Base-by-base conservation (phyloP, 345 rosid species). In the Camelina hispida region DNA sequence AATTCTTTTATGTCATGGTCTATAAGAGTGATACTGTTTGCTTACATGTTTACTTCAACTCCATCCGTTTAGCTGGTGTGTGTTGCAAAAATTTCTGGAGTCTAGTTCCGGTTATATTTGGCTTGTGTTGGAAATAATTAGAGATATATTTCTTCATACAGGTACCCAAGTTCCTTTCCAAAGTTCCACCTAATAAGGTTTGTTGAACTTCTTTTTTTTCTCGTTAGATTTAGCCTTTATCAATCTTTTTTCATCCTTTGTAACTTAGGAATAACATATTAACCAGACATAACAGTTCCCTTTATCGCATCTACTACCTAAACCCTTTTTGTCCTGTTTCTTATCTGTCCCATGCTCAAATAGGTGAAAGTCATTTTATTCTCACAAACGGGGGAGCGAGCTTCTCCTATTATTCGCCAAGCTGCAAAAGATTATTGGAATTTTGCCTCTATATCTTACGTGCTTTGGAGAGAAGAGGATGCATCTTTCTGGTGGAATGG, bases 301-400 rank as follows among this genome's bases (percentile, higher is more conserved):
- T 48, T 56, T 62, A 67, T 78, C 43, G 50, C 43, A 22, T 50
- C 32, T 57, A 57, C 55, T 53, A 52, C 51, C 11, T 30, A 34
- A 53, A 38, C 54, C 62, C 15, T 47, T 50, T 61, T 63, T 42
- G 42, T 30, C 69, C 46, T 52, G 30, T 60, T 66, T 73, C 67
- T 58, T 51, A 50, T 38, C 43, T 65, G 28, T 43, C n/a, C n/a
- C 68, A 15, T 75, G 32, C 54, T 35, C 66, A 52, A 4, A 43
- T 80, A 94, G 98, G 97, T 91, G 57, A 94, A 90, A 81, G 87
- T 89, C 72, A 87, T 94, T 81, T 83, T 90, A 79, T 89, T 94
- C 90, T 91, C 98, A 70, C 85, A 90, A 83, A 87, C 96, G 14
- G 98, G 97, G 77, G 91, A 86, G 83, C 93, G 98, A 37, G 97